Base-by-base conservation (phyloP, 768 basidiomycete genomes). In the Suillus placidus region DNA sequence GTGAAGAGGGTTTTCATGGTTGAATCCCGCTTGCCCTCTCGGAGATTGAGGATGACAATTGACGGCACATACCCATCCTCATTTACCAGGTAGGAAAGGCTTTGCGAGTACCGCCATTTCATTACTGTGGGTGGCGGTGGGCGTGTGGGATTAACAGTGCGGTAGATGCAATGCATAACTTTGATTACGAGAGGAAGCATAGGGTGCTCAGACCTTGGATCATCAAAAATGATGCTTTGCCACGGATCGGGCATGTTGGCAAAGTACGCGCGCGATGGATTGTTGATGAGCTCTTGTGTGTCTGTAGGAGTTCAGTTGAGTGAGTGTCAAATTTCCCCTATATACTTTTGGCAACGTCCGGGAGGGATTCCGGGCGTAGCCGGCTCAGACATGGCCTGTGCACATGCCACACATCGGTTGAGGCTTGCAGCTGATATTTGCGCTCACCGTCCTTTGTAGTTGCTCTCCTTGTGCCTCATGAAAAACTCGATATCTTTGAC, bases 171-270 rank as follows among this genome's bases (percentile, higher is more conserved):
- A 67, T 66, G 66, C 52, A 54, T 5, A 1, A 0, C 54, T 55
- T 34, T 20, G 12, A n/a, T 20, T 2, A 54, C 54, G 34, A 20
- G n/a, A 56, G 34, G 26, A 23, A n/a, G 55, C 5, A 64, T 42
- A 6, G 57, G 68, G 38, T 61, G 69, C 9, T 62, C 66, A 10
- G 30, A 67, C n/a, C 64, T 71, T 1, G 62, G 68, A 56, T 37
- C 38, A 4, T 73, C 26, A 66, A 56, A 4, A 14, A 68, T 0
- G 69, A 66, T 8, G 35, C 56, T 30, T 74, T 68, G 71, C 40
- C 68, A 20, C 72, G 67, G 20, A 71, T 71, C 13, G 64, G 67
- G 4, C 71, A 18, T 32, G 18, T 26, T 18, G n/a, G 8, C 4
- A 16, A 47, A 12, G 10, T 1, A n/a, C n/a, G 8, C 14, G 26